These are phyloP conservation scores for Nicotiana otophora DNA, from an alignment of 257 asterid species.

Conservation along the genomic window DNA sequence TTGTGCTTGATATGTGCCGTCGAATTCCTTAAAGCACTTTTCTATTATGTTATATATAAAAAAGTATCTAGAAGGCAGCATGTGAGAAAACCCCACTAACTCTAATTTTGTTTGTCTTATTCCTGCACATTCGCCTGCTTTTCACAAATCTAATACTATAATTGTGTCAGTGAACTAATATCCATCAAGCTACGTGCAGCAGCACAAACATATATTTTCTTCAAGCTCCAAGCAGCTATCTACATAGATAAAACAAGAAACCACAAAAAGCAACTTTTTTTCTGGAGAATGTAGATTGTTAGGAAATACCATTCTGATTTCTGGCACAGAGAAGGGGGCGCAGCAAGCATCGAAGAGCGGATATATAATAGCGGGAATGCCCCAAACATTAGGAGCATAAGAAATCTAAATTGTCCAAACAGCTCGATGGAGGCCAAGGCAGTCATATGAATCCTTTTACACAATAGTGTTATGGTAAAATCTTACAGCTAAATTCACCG, in stretches of 20 bases:
- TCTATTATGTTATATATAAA: not conserved
- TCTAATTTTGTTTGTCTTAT: not conserved
- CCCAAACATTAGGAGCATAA: not conserved
- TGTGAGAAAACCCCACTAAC: not conserved
- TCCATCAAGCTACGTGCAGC: not conserved
- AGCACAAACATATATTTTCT: not conserved
- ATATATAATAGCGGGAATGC: not conserved
- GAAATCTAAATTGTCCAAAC: not conserved
- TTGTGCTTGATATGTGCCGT: not conserved
- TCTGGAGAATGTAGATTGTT: not conserved
- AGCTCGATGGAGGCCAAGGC: not conserved
- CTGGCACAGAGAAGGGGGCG: not conserved
- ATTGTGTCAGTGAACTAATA: not conserved
- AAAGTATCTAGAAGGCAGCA: not conserved
- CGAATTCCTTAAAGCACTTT: not conserved
- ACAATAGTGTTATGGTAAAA: not conserved
- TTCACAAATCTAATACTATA: not conserved
- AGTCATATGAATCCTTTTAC: not conserved
- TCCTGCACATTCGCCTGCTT: not conserved
- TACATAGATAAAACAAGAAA: not conserved
- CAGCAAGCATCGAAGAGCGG: not conserved
- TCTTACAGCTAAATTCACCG: not conserved
- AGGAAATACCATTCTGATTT: not conserved
- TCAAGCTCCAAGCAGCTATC: not conserved
- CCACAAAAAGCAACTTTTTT: not conserved